phyloP scores from a whole-genome alignment of 129 eudicot species.

The Arctium lappa region DNA sequence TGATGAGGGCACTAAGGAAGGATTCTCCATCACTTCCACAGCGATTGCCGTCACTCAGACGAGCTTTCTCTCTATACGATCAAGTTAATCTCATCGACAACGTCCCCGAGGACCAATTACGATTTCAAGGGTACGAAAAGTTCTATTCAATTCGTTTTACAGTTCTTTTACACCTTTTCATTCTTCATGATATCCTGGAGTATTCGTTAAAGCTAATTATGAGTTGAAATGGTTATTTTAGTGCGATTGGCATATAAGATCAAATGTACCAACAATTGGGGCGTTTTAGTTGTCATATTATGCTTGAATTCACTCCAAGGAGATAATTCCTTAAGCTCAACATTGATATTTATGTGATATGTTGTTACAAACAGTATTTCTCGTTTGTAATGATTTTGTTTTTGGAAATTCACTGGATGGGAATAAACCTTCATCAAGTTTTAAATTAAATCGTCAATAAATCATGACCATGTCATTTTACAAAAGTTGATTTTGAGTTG shows the following conservation, averaged over 20 bases:
- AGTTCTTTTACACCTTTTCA: background rate
- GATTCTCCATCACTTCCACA: constrained; percentile 35
- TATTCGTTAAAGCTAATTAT: background rate
- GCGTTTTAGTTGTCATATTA: background rate
- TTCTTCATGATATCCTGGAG: background rate
- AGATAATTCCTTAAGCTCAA: background rate
- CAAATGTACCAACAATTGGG: background rate
- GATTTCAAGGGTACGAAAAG: constrained; percentile 64
- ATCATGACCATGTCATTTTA: background rate
- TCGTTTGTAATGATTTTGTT: background rate
- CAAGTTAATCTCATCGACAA: constrained; percentile 90
- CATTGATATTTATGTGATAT: background rate
- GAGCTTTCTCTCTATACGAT: constrained; percentile 92
- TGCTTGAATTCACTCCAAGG: constrained; percentile 4
- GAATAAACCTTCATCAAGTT: background rate
- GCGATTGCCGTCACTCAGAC: constrained; percentile 57
- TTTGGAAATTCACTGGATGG: background rate
- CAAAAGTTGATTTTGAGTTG: background rate
- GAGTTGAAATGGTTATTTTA: background rate
- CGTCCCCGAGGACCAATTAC: constrained; percentile 92
- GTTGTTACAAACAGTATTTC: background rate
- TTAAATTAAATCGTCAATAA: background rate
- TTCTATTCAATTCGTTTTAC: background rate
- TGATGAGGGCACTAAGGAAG: constrained; percentile 55
- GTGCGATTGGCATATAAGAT: constrained; percentile 3